phyloP scores from a whole-genome alignment of 257 asterid genomes.

The Ophiorrhiza pumila region DNA sequence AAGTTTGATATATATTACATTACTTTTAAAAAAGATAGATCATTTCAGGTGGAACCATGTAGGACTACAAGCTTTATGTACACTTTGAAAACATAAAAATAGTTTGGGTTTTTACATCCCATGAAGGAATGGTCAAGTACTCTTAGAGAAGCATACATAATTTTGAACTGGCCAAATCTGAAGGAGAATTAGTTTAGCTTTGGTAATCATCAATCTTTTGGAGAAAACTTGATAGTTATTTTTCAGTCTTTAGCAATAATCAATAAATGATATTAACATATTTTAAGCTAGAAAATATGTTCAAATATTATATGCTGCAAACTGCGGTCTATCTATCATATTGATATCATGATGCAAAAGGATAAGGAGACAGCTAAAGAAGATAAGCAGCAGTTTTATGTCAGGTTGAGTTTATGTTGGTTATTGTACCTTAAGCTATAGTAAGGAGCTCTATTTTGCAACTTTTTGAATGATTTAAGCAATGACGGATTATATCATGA shows the following conservation, averaged over 20 bases:
- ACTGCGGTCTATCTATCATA: not conserved
- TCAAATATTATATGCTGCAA: not conserved
- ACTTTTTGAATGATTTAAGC: not conserved
- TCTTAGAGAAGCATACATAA: not conserved
- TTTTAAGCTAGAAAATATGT: not conserved
- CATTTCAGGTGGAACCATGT: not conserved
- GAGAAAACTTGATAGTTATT: too few species aligned
- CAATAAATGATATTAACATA: not conserved
- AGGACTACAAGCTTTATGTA: not conserved
- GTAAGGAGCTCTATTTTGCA: not conserved
- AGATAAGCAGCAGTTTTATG: not conserved
- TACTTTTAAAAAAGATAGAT: not conserved
- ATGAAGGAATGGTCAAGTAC: not conserved
- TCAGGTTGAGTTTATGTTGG: not conserved
- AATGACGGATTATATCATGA: not conserved
- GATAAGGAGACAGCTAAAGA: not conserved
- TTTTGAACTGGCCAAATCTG: not conserved
- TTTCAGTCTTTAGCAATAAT: not conserved
- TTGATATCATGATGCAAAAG: not conserved
- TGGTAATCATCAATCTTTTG: not conserved
- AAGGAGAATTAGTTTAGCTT: not conserved
- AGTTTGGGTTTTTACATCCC: not conserved
- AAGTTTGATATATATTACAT: slow-evolving; percentile 1
- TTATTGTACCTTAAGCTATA: not conserved
- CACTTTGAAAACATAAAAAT: not conserved